A percentile compares a stretch with the other conserved stretches of the same genome.
Conservation (phyloP, 139 green algal species). For the Closterium sp. region DNA sequence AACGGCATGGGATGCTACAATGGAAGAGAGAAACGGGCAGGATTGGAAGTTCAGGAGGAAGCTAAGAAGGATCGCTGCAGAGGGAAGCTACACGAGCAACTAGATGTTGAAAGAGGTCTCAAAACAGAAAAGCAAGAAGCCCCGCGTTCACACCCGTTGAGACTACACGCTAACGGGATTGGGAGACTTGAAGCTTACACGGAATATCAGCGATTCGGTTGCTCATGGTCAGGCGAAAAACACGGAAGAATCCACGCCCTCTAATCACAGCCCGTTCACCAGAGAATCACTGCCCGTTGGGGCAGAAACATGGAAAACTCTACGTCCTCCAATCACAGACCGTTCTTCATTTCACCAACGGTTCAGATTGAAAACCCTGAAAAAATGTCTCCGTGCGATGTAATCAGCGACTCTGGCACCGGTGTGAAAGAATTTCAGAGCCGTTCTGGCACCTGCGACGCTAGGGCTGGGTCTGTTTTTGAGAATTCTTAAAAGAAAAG, state of each 20-base stretch:
- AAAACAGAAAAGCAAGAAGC: constrained; percentile 3
- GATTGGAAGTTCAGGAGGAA: background rate
- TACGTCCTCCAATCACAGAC: background rate
- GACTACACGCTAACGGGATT: background rate
- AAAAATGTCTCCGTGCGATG: too few species aligned
- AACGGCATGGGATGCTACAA: background rate
- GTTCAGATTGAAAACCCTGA: too few species aligned
- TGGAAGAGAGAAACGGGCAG: background rate
- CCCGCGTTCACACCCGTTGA: background rate
- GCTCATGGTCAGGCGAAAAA: background rate
- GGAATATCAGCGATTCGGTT: constrained; percentile 5
- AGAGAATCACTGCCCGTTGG: background rate
- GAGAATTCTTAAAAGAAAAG: too few species aligned
- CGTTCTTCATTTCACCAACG: background rate
- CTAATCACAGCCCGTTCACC: background rate
- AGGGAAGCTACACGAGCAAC: background rate
- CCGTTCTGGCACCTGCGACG: too few species aligned
- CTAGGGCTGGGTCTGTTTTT: too few species aligned
- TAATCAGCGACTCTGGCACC: too few species aligned
- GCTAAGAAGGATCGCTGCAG: too few species aligned
- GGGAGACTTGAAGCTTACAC: constrained; percentile 15
- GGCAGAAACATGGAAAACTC: background rate
- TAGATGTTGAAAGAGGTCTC: background rate
- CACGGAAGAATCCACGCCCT: background rate
- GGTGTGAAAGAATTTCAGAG: too few species aligned